Evolutionary conservation across 2,329 filamentous ascomycete species (phyloP), one percentile per base, ranked within the genome.

Genomic region (Cytospora schulzeri): DNA sequence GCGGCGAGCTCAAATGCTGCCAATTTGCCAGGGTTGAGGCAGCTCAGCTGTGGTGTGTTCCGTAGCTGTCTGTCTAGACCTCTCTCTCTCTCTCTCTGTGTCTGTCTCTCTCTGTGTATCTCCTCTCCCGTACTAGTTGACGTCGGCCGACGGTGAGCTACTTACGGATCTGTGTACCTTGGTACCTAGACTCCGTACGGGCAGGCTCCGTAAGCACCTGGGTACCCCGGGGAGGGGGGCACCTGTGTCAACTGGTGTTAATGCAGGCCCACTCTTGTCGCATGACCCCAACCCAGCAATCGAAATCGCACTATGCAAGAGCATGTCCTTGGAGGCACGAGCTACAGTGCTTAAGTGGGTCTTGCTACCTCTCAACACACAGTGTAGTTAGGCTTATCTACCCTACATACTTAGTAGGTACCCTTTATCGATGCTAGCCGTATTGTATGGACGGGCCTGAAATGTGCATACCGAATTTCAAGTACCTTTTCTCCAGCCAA

Each of bases 391-490:
- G 24, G 29, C 29, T 31, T 31, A 31, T 31, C 29, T 31, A 31
- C 9, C 29, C 4, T 9, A 31, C 4, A 4, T 9, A 31, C 29
- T 31, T 31, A 31, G 29, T 31, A 31, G 29, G 50, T 60, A 48
- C 51, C 26, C 28, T 26, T 58, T 62, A 62, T 64, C 45, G 1
- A 22, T 63, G 45, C 29, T 35, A 55, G 33, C 55, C 51, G 60
- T 48, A 50, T 24, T n/a, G 38, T 41, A 31, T 33, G 17, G 12
- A 17, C 38, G 8, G 19, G n/a, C n/a, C n/a, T n/a, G n/a, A n/a
- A n/a, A n/a, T n/a, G n/a, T n/a, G n/a, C n/a, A n/a, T n/a, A n/a
- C n/a, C n/a, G n/a, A n/a, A n/a, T n/a, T n/a, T n/a, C n/a, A n/a
- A n/a, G n/a, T n/a, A n/a, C n/a, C n/a, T n/a, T n/a, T 14, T n/a